These are phyloP conservation scores for Novakomyces olei DNA, from an alignment of 805 yeast species.

Conservation along the genomic window DNA sequence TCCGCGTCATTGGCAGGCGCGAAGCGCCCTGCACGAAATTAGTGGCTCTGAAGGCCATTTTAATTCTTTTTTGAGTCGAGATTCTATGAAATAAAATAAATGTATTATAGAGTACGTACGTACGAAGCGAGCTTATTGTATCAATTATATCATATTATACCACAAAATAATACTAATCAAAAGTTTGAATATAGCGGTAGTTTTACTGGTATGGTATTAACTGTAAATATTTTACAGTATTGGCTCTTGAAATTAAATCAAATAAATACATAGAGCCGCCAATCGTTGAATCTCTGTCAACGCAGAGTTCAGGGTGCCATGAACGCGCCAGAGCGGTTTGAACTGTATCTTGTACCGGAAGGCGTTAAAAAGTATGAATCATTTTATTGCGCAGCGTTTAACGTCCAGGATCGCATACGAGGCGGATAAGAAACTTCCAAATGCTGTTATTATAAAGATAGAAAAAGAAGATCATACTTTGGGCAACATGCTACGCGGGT, in stretches of 20 bases:
- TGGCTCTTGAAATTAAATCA: not conserved
- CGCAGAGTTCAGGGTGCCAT: conserved; percentile 18
- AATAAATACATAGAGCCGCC: too few species aligned
- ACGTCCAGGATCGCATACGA: conserved; percentile 44
- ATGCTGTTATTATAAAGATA: conserved; percentile 76
- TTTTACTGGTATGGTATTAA: not conserved
- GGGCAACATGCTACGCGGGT: conserved; percentile 54
- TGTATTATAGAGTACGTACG: not conserved
- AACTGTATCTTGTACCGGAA: conserved; percentile 87
- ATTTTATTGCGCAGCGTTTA: not conserved
- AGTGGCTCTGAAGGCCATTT: not conserved
- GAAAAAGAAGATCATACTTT: conserved; percentile 96
- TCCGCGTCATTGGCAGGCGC: conserved; percentile 54
- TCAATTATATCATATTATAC: not conserved
- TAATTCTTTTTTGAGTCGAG: not conserved
- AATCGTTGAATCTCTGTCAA: not conserved
- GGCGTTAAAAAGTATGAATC: conserved; percentile 69
- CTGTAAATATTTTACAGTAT: not conserved
- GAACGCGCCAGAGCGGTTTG: conserved; percentile 99
- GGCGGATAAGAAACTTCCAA: conserved; percentile 88
- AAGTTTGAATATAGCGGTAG: not conserved
- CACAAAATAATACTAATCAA: too few species aligned
- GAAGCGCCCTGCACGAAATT: conserved; percentile 1
- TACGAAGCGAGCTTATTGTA: not conserved
- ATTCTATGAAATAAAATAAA: not conserved